Evolutionary conservation across 192 early-diverging fungal species (phyloP), one percentile per base, ranked within the genome.

Genomic region (Chytriomyces sp.): DNA sequence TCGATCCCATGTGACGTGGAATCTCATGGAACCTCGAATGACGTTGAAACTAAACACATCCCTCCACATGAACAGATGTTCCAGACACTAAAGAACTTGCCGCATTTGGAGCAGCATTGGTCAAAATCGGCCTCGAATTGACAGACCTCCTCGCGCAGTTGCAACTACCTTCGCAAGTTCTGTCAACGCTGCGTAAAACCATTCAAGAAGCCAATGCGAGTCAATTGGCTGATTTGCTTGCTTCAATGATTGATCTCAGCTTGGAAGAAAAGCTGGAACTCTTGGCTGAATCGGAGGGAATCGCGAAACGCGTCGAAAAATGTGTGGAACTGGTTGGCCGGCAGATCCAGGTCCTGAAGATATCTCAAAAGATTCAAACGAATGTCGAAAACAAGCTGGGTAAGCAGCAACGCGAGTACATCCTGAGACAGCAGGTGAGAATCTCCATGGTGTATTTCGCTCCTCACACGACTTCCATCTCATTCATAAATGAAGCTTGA

Each of bases 341-440:
- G 25, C 92, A 94, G 73, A 77, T 94, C 32, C 81, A 93, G 80
- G 85, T 92, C 0, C 76, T 93, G n/a, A 91, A 89, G 62, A 92
- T 94, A 14, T 89, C 89, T 10, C 88, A 90, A 78, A 85, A 91
- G 76, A 80, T 93, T 33, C 89, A 90, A 53, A 77, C 85, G 12
- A 89, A 80, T 17, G 85, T 93, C 14, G 90, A 92, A 67, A 88
- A 84, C 39, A 91, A 91, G 72, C 79, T 93, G 14, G 90, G 85
- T 59, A 87, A 89, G 72, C 91, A 92, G 75, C 93, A 94, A 64
- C 82, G 90, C 14, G 93, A 94, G 70, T 91, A 88, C 58, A 86
- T 91, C 71, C 74, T 94, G 52, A 80, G 90, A 6, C 87, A 94
- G 72, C 93, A 94, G 78, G 87, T 89, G 72, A n/a, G n/a, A n/a